A percentile compares a stretch with the other conserved stretches of the same genome.
These are phyloP conservation scores for Naegleria gruberi DNA, from an alignment of 208 protist genomes.

Conservation along the genomic window DNA sequence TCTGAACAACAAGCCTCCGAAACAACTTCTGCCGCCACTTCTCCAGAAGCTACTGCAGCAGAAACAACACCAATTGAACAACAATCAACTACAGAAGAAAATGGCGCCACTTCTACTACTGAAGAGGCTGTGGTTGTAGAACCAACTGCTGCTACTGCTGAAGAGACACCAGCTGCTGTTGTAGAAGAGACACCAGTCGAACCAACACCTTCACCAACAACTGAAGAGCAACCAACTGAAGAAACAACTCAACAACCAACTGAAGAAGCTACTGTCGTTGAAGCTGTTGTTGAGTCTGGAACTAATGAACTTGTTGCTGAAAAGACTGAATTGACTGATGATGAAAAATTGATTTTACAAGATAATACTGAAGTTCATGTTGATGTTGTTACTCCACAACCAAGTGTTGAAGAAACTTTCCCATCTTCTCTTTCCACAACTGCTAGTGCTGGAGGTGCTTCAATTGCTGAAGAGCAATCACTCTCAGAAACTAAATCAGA, in stretches of 20 bases:
- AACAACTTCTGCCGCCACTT: not conserved
- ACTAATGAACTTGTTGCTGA: not conserved
- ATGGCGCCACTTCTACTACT: not conserved
- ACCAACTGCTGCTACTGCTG: not conserved
- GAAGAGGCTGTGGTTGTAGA: not conserved
- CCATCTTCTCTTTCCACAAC: not conserved
- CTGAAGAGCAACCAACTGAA: not conserved
- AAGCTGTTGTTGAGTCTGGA: too few species aligned
- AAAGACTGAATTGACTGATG: not conserved
- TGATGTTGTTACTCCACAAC: not conserved
- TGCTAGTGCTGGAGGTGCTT: not conserved
- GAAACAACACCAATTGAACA: not conserved
- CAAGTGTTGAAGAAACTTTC: not conserved
- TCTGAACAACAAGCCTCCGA: not conserved
- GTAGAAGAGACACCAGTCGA: not conserved
- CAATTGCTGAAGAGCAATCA: not conserved
- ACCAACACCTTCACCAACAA: not conserved
- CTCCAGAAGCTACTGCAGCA: not conserved
- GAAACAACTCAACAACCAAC: not conserved
- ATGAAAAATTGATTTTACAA: not conserved
- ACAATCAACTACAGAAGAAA: not conserved
- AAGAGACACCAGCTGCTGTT: not conserved
- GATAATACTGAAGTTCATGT: not conserved
- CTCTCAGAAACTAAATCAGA: not conserved
- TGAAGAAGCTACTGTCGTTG: too few species aligned